Evolutionary conservation across 805 yeast genomes (phyloP).

Genomic region (Jamesozyma lodderae): DNA sequence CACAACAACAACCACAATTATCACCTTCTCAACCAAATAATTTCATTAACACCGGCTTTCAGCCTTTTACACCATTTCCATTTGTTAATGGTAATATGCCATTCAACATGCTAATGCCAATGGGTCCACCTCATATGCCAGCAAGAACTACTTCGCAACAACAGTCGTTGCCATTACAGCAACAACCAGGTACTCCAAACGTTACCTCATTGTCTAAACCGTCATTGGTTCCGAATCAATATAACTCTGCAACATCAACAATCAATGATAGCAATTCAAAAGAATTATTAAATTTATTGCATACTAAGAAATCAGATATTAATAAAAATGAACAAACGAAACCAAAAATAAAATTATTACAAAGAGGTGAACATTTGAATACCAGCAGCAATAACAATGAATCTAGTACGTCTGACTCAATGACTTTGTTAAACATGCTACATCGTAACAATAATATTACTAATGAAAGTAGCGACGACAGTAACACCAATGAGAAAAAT

Average conservation of each 20-base stretch:
- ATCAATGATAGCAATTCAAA: constrained; percentile 8
- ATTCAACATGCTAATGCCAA: constrained; percentile 5
- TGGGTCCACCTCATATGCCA: constrained; percentile 9
- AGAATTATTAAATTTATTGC: constrained; percentile 33
- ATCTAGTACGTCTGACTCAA: constrained; percentile 10
- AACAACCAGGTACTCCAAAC: constrained; percentile 30
- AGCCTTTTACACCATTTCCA: constrained; percentile 30
- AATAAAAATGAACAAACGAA: neutral
- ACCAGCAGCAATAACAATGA: neutral
- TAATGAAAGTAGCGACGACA: constrained; percentile 1
- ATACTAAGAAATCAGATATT: constrained; percentile 3
- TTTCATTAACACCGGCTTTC: constrained; percentile 12
- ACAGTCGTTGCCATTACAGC: constrained; percentile 3
- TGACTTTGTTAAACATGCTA: constrained; percentile 14
- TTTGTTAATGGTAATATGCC: constrained; percentile 19
- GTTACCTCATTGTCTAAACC: constrained; percentile 34
- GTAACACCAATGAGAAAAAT: neutral
- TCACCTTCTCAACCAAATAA: constrained; percentile 9
- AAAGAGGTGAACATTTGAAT: neutral
- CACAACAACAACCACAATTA: constrained; percentile 5
- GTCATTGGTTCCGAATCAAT: constrained; percentile 22
- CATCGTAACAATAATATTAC: constrained; percentile 7
- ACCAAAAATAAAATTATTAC: constrained; percentile 6
- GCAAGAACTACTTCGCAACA: constrained; percentile 3
- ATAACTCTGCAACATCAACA: neutral